phyloP scores from a whole-genome alignment of 768 basidiomycete species.

The Russula dissimulans region DNA sequence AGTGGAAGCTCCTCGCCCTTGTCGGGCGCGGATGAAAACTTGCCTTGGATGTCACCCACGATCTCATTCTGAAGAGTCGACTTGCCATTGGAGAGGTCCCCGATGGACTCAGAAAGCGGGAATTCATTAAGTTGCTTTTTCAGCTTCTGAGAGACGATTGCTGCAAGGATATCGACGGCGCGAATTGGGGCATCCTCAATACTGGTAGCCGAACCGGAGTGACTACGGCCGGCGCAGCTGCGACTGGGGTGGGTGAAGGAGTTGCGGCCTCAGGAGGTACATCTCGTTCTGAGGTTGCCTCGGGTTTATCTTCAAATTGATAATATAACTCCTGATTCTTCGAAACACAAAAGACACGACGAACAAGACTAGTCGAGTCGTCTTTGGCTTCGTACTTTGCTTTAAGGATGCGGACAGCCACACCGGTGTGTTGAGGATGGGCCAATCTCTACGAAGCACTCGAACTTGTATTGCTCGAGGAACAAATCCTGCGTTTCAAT shows the following conservation, averaged over 20 bases:
- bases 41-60: slow-evolving; percentile 89
- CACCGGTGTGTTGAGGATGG: slow-evolving; percentile 91
- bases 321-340: slow-evolving; percentile 98
- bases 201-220: slow-evolving; percentile 38
- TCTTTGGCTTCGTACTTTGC: slow-evolving; percentile 90
- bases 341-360: slow-evolving; percentile 83
- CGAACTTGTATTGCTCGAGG: slow-evolving; percentile 78
- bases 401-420: slow-evolving; percentile 85
- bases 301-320: slow-evolving; percentile 81
- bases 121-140: slow-evolving; percentile 92
- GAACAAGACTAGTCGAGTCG: slow-evolving; percentile 68
- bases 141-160: slow-evolving; percentile 93
- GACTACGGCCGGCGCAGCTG: slow-evolving; percentile 31
- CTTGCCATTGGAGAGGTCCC: slow-evolving; percentile 97
- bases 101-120: slow-evolving; percentile 88
- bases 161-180: slow-evolving; percentile 76
- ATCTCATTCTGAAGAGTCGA: slow-evolving; percentile 99
- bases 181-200: slow-evolving; percentile 90
- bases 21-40: slow-evolving; percentile 92
- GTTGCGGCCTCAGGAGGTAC: slow-evolving; percentile 25
- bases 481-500: slow-evolving; percentile 97
- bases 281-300: slow-evolving; percentile 25
- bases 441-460: slow-evolving; percentile 93
- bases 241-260: slow-evolving; percentile 23
- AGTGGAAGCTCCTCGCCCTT: slow-evolving; percentile 97